These are phyloP conservation scores for Mycena indigotica DNA, from an alignment of 768 basidiomycete species.

Conservation along the genomic window DNA sequence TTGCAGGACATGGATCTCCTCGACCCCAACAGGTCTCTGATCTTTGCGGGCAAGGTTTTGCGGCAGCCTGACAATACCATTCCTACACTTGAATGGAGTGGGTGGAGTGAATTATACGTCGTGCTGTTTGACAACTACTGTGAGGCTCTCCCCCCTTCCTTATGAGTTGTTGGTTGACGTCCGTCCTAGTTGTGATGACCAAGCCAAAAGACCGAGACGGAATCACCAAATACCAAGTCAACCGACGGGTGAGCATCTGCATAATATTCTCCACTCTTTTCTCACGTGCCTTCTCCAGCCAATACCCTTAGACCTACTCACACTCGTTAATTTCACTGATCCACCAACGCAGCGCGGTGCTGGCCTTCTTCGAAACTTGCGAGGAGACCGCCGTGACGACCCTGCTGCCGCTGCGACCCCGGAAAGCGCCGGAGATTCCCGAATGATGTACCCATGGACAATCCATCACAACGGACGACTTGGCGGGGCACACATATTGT, in stretches of 20 bases:
- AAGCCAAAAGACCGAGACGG: constrained; percentile 82
- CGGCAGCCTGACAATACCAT: constrained; percentile 2
- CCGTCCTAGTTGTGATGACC: constrained; percentile 79
- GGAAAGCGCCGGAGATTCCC: constrained; percentile 52
- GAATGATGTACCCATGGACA: constrained; percentile 83
- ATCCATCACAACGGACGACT: constrained; percentile 87
- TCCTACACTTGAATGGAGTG: constrained; percentile 1
- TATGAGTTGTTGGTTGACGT: background rate
- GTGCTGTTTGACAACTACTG: constrained; percentile 95
- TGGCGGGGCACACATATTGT: constrained; percentile 85
- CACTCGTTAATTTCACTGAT: constrained; percentile 82
- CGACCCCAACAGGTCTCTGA: constrained; percentile 77
- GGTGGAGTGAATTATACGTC: constrained; percentile 83
- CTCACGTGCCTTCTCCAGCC: constrained; percentile 53
- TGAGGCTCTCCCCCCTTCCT: constrained; percentile 40
- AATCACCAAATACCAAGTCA: constrained; percentile 74
- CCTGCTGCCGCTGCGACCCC: constrained; percentile 32
- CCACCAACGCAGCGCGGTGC: constrained; percentile 73
- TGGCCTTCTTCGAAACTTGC: constrained; percentile 70
- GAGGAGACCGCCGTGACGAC: constrained; percentile 36
- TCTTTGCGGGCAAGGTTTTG: constrained; percentile 65
- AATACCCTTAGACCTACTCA: constrained; percentile 88
- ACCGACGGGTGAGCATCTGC: constrained; percentile 62
- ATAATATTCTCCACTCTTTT: background rate
- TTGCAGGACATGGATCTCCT: constrained; percentile 84